Conservation (phyloP, 2,329 filamentous ascomycete genomes). For the Phaeosphaeriaceae sp. region DNA sequence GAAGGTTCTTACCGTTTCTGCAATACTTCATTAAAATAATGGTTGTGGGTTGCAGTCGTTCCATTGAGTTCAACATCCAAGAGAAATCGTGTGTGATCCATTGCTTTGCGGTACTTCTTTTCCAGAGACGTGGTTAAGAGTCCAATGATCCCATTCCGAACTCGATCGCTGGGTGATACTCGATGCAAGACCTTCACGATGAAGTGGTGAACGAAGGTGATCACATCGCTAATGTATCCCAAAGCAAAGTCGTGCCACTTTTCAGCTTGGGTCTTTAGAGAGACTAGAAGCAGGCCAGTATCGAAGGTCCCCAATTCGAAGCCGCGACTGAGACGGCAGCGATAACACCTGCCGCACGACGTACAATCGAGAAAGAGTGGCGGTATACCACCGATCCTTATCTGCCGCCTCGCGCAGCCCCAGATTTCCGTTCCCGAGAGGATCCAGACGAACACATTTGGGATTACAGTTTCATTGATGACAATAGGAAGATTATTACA, state of each 20-base stretch:
- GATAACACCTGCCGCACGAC: conserved; percentile 18
- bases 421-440: conserved; percentile 23
- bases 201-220: conserved; percentile 61
- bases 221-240: conserved; percentile 59
- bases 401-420: conserved; percentile 31
- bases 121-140: conserved; percentile 53
- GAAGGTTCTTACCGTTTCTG: background rate
- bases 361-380: conserved; percentile 33
- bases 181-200: conserved; percentile 36
- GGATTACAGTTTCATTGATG: conserved; percentile 35
- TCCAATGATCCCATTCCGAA: background rate
- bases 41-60: conserved; percentile 58
- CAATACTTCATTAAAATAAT: conserved; percentile 55
- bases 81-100: conserved; percentile 59
- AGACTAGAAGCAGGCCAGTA: conserved; percentile 49
- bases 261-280: conserved; percentile 60
- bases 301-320: conserved; percentile 62
- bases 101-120: conserved; percentile 54
- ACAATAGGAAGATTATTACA: conserved; percentile 25
- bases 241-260: conserved; percentile 60
- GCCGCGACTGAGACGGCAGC: conserved; percentile 43
- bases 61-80: conserved; percentile 58
- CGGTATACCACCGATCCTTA: conserved; percentile 33
- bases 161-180: background rate
- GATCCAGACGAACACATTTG: conserved; percentile 33